A percentile compares a stretch with the other conserved stretches of the same genome.
Conservation (phyloP, 2,329 filamentous ascomycete genomes). For the Dryadomyces quercivorus region DNA sequence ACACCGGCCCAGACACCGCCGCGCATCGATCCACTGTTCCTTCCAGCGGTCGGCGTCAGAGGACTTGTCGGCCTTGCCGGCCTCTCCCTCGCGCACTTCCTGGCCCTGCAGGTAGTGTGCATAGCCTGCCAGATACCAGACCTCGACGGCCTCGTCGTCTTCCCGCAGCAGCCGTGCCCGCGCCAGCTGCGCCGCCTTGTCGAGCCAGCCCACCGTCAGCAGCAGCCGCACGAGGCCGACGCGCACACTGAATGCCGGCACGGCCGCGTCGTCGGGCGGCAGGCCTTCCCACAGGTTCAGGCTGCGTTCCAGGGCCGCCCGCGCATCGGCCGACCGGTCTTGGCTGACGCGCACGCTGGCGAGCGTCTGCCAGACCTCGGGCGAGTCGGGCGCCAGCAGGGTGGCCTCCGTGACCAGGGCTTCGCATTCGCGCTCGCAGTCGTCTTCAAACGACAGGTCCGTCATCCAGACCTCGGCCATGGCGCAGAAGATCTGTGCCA, state of each 20-base stretch:
- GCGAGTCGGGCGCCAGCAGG: constrained; percentile 64
- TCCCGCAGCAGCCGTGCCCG: constrained; percentile 77
- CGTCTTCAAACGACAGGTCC: constrained; percentile 82
- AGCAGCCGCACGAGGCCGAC: constrained; percentile 75
- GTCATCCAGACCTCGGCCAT: constrained; percentile 99
- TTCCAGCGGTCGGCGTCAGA: constrained; percentile 30
- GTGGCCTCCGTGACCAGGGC: constrained; percentile 81
- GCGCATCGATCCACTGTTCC: constrained; percentile 57
- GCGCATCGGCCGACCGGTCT: constrained; percentile 63
- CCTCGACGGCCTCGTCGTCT: constrained; percentile 88
- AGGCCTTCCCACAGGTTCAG: constrained; percentile 74
- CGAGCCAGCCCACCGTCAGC: constrained; percentile 81
- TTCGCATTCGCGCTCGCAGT: constrained; percentile 84
- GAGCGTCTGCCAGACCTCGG: constrained; percentile 90
- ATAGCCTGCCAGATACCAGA: constrained; percentile 96
- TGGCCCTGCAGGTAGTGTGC: constrained; percentile 70
- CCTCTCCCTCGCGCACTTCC: constrained; percentile 39
- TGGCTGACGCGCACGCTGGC: constrained; percentile 93
- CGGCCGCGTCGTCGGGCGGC: constrained; percentile 53
- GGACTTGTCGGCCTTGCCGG: constrained; percentile 12
- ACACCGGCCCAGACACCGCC: constrained; percentile 73
- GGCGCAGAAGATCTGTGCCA: constrained; percentile 85
- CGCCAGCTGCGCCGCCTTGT: constrained; percentile 73
- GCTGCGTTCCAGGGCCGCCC: constrained; percentile 64
- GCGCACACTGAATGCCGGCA: constrained; percentile 77